Conservation (phyloP, 2,329 filamentous ascomycete species). For the Ramularia collo-cygni region DNA sequence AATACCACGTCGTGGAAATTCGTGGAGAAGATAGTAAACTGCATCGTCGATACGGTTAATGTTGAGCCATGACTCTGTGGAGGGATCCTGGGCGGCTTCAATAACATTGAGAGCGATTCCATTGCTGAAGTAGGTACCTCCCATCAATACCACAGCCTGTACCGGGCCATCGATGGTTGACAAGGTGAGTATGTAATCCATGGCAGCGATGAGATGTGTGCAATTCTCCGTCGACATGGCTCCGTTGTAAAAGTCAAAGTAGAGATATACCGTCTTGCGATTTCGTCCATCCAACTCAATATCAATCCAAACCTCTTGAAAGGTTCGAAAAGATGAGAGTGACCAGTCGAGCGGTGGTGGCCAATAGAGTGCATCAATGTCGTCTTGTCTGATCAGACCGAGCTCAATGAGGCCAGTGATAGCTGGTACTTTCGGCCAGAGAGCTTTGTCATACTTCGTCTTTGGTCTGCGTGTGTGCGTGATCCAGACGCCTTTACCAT, state of each 20-base stretch:
- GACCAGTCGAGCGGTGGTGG: constrained; percentile 25
- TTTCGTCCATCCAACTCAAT: constrained; percentile 26
- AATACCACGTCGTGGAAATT: constrained; percentile 32
- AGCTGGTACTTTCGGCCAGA: constrained; percentile 40
- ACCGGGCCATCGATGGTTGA: constrained; percentile 27
- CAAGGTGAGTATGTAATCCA: constrained; percentile 31
- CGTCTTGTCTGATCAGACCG: constrained; percentile 25
- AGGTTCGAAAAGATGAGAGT: constrained; percentile 25
- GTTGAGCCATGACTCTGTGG: constrained; percentile 38
- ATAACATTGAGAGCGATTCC: constrained; percentile 41
- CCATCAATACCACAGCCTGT: constrained; percentile 35
- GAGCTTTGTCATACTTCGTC: constrained; percentile 31
- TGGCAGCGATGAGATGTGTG: constrained; percentile 31
- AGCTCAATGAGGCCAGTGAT: constrained; percentile 31
- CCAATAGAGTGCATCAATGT: constrained; percentile 16
- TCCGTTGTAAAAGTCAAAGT: constrained; percentile 41
- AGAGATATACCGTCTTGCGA: constrained; percentile 32
- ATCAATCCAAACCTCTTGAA: constrained; percentile 38
- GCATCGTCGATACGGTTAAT: constrained; percentile 42
- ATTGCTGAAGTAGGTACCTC: constrained; percentile 40
- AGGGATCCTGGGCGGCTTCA: constrained; percentile 33
- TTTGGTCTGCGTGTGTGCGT: constrained; percentile 36
- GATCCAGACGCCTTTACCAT: constrained; percentile 38
- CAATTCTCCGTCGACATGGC: constrained; percentile 39
- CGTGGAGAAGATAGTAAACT: constrained; percentile 33